Conservation (phyloP, 2,329 filamentous ascomycete species). For the Colletotrichum sp. region DNA sequence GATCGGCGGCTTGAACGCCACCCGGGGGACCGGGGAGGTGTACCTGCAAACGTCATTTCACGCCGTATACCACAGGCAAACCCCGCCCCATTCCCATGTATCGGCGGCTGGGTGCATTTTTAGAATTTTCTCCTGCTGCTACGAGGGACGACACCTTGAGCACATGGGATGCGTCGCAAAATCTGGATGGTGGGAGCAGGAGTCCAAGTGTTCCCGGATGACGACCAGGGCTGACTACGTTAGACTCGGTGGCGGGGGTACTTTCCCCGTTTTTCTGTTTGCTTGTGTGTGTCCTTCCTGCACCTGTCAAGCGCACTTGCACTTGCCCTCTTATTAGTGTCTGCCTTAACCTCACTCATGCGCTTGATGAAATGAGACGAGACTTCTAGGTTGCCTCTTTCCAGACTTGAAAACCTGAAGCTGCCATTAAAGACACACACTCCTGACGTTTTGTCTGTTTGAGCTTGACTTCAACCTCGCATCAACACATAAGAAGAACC, state of each 20-base stretch:
- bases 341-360: not conserved
- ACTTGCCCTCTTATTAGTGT: not conserved
- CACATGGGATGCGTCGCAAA: not conserved
- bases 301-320: not conserved
- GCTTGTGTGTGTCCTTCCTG: not conserved
- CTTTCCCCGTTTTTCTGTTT: slow-evolving; percentile 9
- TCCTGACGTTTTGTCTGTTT: not conserved
- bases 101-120: not conserved
- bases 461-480: not conserved
- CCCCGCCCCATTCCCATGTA: not conserved
- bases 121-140: not conserved
- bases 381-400: not conserved
- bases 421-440: not conserved
- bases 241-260: slow-evolving; percentile 3
- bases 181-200: not conserved
- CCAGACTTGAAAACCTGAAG: not conserved
- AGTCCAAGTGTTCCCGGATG: not conserved
- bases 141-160: not conserved
- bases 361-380: not conserved
- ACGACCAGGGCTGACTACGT: not conserved
- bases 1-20: slow-evolving; percentile 10
- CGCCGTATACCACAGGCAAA: not conserved
- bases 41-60: slow-evolving; percentile 10
- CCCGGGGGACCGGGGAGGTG: slow-evolving; percentile 6
- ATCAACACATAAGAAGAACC: not conserved